Conservation (phyloP, 2,329 filamentous ascomycete genomes). For the Leptographium procerum region DNA sequence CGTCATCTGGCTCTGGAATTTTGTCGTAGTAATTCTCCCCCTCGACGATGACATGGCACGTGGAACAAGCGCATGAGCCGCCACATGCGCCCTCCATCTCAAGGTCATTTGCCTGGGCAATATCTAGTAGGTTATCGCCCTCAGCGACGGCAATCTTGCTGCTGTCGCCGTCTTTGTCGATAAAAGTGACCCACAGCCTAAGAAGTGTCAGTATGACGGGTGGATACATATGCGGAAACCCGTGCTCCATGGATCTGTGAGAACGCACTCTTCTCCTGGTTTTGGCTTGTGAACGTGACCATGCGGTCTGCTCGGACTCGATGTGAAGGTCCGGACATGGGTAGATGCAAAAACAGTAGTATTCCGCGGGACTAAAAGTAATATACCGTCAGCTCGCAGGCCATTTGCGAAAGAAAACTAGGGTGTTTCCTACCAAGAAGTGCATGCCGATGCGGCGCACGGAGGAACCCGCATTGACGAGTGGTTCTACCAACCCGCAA, state of each 20-base stretch:
- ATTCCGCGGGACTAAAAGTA: neutral
- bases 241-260: neutral
- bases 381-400: neutral
- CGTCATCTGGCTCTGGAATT: slow-evolving; percentile 67
- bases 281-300: slow-evolving; percentile 76
- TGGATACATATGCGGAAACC: neutral
- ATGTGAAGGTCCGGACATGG: slow-evolving; percentile 44
- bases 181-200: slow-evolving; percentile 80
- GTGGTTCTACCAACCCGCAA: neutral
- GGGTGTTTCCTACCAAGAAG: neutral
- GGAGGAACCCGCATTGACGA: neutral
- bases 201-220: neutral
- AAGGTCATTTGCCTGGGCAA: slow-evolving; percentile 86
- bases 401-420: neutral
- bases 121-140: slow-evolving; percentile 89
- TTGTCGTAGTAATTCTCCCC: slow-evolving; percentile 64
- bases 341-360: neutral
- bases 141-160: slow-evolving; percentile 69
- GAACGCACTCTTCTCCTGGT: slow-evolving; percentile 71
- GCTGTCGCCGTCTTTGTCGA: slow-evolving; percentile 76
- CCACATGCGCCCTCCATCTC: slow-evolving; percentile 99
- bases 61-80: slow-evolving; percentile 85
- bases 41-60: slow-evolving; percentile 79
- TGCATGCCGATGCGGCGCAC: neutral
- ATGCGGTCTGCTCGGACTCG: slow-evolving; percentile 49